These are phyloP conservation scores for Lachnellula subtilissima DNA, from an alignment of 2,329 filamentous ascomycete genomes.

Conservation along the genomic window DNA sequence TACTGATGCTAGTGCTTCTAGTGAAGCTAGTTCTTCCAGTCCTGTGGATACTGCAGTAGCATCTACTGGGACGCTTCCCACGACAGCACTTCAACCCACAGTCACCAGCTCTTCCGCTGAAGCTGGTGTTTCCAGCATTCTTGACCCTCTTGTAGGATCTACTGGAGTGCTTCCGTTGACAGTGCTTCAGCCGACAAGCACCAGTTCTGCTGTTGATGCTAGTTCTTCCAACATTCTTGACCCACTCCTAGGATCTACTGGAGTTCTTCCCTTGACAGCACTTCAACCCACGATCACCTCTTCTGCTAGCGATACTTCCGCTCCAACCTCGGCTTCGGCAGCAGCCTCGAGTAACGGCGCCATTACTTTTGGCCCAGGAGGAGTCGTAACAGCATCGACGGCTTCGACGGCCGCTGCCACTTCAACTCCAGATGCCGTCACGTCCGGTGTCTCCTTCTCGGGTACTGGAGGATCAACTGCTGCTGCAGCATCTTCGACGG, in stretches of 20 bases:
- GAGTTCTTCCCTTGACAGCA: not conserved
- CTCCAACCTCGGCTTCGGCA: not conserved
- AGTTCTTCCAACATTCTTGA: not conserved
- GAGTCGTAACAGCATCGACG: slow-evolving; percentile 21
- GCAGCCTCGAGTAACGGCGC: slow-evolving; percentile 14
- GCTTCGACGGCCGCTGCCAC: slow-evolving; percentile 5
- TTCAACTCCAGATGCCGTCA: slow-evolving; percentile 4
- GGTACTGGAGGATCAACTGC: slow-evolving; percentile 12
- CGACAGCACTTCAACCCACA: slow-evolving; percentile 1
- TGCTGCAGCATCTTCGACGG: not conserved
- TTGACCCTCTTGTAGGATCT: not conserved
- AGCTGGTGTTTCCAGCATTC: not conserved
- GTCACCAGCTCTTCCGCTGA: not conserved
- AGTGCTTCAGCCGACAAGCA: slow-evolving; percentile 1
- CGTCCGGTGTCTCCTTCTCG: slow-evolving; percentile 14
- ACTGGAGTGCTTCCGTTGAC: not conserved
- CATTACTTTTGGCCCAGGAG: slow-evolving; percentile 29
- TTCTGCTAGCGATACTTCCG: no score
- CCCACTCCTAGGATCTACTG: not conserved
- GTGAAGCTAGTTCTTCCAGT: no score
- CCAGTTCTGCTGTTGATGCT: not conserved
- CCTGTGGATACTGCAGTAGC: not conserved
- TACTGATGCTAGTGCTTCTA: not conserved
- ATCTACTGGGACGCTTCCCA: slow-evolving; percentile 1
- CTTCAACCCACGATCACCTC: not conserved